Percentiles rank a stretch among this genome's conserved stretches.
Conservation (phyloP, 257 asterid genomes). For the Solanum sejunctum region DNA sequence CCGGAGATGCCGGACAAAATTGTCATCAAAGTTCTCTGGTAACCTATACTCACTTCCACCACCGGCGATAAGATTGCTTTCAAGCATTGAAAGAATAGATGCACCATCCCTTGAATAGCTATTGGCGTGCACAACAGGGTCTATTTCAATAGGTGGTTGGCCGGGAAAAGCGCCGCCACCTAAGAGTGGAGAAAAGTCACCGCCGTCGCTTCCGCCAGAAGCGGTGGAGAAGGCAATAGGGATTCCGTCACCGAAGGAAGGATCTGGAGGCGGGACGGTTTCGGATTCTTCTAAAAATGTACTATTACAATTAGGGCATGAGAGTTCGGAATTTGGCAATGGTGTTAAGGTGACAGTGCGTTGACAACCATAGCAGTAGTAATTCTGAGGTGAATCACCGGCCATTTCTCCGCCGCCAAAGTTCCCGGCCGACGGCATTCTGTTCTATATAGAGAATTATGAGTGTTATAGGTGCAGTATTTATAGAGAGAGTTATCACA, state of each 20-base stretch:
- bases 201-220: slow-evolving; percentile 5
- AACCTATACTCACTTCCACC: slow-evolving; percentile 10
- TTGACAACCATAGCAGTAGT: slow-evolving; percentile 63
- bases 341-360: slow-evolving; percentile 28
- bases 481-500: background rate
- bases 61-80: slow-evolving; percentile 9
- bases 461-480: background rate
- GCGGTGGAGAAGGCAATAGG: background rate
- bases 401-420: background rate
- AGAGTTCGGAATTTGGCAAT: slow-evolving; percentile 40
- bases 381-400: slow-evolving; percentile 2
- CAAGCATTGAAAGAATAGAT: slow-evolving; percentile 53
- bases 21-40: slow-evolving; percentile 29
- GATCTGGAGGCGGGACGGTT: slow-evolving; percentile 26
- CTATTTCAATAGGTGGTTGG: slow-evolving; percentile 43
- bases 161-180: background rate
- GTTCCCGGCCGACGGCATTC: background rate
- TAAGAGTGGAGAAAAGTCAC: slow-evolving; percentile 5
- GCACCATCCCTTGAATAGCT: slow-evolving; percentile 42
- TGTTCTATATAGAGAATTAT: background rate
- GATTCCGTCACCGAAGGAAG: background rate
- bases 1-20: slow-evolving; percentile 20
- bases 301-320: slow-evolving; percentile 65
- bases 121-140: slow-evolving; percentile 37
- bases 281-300: slow-evolving; percentile 55